phyloP scores from a whole-genome alignment of 2,329 filamentous ascomycete genomes.

The Fusarium metavorans region DNA sequence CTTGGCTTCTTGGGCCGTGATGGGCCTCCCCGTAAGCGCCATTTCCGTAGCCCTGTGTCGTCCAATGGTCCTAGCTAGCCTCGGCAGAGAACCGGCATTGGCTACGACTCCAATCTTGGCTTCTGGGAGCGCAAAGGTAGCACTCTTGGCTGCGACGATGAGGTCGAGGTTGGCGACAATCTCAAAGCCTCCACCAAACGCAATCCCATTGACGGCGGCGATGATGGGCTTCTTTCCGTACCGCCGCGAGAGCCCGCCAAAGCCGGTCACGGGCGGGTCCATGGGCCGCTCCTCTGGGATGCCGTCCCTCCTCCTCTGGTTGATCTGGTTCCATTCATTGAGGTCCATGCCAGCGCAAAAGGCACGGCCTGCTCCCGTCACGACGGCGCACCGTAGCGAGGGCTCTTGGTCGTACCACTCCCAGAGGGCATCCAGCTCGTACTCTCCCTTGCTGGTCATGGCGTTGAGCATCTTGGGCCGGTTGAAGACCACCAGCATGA shows the following conservation, averaged over 20 bases:
- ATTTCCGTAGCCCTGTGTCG: slow-evolving; percentile 76
- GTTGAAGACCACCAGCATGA: slow-evolving; percentile 44
- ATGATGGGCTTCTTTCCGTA: slow-evolving; percentile 80
- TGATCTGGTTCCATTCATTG: slow-evolving; percentile 53
- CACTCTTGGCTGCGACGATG: slow-evolving; percentile 69
- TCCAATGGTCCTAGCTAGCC: slow-evolving; percentile 75
- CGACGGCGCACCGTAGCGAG: slow-evolving; percentile 69
- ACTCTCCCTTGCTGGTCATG: slow-evolving; percentile 42
- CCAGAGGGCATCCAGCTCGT: slow-evolving; percentile 60
- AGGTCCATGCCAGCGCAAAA: slow-evolving; percentile 79
- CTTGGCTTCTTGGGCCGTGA: slow-evolving; percentile 68
- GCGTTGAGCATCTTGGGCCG: slow-evolving; percentile 40
- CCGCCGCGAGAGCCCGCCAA: slow-evolving; percentile 75
- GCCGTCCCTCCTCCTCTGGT: slow-evolving; percentile 35
- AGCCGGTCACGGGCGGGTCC: slow-evolving; percentile 58
- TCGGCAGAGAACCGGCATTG: slow-evolving; percentile 76
- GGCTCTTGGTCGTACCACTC: slow-evolving; percentile 74
- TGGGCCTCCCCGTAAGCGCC: slow-evolving; percentile 69
- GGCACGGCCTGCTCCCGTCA: slow-evolving; percentile 72
- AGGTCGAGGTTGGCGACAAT: slow-evolving; percentile 81
- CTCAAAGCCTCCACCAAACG: slow-evolving; percentile 82
- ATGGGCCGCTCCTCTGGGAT: slow-evolving; percentile 40
- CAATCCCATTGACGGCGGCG: slow-evolving; percentile 80
- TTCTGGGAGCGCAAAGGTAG: slow-evolving; percentile 78
- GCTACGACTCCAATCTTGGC: slow-evolving; percentile 78